Percentiles rank a stretch among this genome's conserved stretches.
Evolutionary conservation across 371 early-diverging fungal species (phyloP).

Genomic region (Actinomortierella wolfii): DNA sequence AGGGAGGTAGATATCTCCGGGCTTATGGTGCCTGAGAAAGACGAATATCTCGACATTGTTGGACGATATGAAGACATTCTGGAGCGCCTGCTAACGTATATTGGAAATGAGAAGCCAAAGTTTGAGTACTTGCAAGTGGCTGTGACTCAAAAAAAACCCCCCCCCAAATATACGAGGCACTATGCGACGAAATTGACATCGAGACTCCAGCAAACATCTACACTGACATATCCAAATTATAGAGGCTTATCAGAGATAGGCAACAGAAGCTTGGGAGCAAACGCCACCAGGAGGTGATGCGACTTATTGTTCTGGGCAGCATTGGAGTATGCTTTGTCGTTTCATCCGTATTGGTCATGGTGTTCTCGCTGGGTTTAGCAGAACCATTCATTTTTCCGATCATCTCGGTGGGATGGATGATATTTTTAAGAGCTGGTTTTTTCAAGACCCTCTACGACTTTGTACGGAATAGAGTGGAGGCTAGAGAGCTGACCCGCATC

Average conservation of each 20-base stretch:
- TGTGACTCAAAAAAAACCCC: neutral
- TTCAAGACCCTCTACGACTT: neutral
- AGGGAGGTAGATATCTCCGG: neutral
- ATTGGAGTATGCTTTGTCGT: neutral
- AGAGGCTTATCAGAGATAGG: neutral
- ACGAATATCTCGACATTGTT: neutral
- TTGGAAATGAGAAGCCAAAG: neutral
- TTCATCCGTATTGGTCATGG: neutral
- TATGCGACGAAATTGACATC: slow-evolving; percentile 1
- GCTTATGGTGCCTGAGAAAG: neutral
- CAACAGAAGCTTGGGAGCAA: neutral
- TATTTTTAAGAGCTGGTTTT: neutral
- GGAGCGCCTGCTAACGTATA: neutral
- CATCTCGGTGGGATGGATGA: neutral
- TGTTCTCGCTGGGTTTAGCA: neutral
- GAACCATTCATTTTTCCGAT: neutral
- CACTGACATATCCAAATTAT: neutral
- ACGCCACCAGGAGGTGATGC: neutral
- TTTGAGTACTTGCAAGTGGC: slow-evolving; percentile 1
- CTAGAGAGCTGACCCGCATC: neutral
- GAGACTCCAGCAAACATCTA: neutral
- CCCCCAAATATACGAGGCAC: neutral
- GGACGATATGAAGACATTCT: neutral
- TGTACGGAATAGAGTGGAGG: neutral
- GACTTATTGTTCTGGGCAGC: neutral